Conservation (phyloP, 345 rosid genomes). For the Garcia nutans region DNA sequence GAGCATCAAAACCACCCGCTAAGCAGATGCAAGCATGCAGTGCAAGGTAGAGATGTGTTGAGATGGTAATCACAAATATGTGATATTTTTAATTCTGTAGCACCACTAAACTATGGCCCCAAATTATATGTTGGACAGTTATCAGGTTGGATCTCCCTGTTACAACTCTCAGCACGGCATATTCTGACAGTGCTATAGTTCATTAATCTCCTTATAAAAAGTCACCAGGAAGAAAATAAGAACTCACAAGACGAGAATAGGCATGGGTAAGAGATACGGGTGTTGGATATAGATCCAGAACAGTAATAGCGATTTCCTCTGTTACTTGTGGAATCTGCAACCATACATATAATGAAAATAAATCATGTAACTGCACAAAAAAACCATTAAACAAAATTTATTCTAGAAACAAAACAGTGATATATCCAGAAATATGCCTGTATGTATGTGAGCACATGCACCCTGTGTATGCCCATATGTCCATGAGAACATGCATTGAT, state of each 20-base stretch:
- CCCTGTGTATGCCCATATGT: no score
- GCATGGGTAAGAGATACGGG: conserved; percentile 74
- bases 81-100: no score
- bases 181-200: not conserved
- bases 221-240: not conserved
- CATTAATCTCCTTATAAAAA: not conserved
- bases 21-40: no score
- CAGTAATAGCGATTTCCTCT: conserved; percentile 69
- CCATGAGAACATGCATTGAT: no score
- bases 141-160: no score
- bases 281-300: conserved; percentile 80
- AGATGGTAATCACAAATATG: not conserved
- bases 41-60: not conserved
- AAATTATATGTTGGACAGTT: no score
- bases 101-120: not conserved
- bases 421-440: no score
- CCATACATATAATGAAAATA: not conserved
- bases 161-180: not conserved
- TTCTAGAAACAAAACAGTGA: not conserved
- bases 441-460: no score
- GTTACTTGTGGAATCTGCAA: conserved; percentile 73
- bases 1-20: not conserved
- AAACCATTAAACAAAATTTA: no score
- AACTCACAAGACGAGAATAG: conserved; percentile 78
- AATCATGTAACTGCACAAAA: not conserved